Evolutionary conservation across 202 grass and related monocot genomes (phyloP).

Genomic region (Bolboschoenoplectus hybrid): DNA sequence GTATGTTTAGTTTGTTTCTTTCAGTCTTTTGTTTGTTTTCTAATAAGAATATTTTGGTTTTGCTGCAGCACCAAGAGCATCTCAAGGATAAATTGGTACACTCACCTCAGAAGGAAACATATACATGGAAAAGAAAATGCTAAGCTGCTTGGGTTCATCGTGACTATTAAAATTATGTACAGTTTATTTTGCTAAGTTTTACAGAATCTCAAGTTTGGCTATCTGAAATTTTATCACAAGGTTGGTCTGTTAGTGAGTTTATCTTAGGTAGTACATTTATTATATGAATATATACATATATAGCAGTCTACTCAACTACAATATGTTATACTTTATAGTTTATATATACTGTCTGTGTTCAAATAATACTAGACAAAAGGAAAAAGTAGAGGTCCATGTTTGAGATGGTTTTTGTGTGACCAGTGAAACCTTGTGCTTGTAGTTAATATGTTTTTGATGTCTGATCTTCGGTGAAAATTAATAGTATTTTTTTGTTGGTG

Average conservation of each 20-base stretch:
- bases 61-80: conserved; percentile 61
- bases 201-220: conserved; percentile 27
- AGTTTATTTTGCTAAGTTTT: conserved; percentile 31
- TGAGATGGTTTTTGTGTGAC: conserved; percentile 30
- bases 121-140: conserved; percentile 39
- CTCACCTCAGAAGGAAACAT: conserved; percentile 3
- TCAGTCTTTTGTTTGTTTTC: conserved; percentile 23
- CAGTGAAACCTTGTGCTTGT: conserved; percentile 26
- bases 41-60: conserved; percentile 27
- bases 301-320: conserved; percentile 29
- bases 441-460: conserved; percentile 5
- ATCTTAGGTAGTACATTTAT: conserved; percentile 34
- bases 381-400: conserved; percentile 24
- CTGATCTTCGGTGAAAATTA: not conserved
- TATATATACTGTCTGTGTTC: conserved; percentile 40
- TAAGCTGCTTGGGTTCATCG: conserved; percentile 44
- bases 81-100: conserved; percentile 44
- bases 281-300: conserved; percentile 35
- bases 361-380: conserved; percentile 44
- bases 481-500: not conserved
- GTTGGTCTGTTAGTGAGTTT: conserved; percentile 30
- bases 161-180: conserved; percentile 33
- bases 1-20: not conserved
- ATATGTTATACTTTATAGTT: conserved; percentile 35
- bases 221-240: conserved; percentile 14